These are phyloP conservation scores for Ustilago esculenta DNA, from an alignment of 1,284 basidiomycete genomes.

Conservation along the genomic window DNA sequence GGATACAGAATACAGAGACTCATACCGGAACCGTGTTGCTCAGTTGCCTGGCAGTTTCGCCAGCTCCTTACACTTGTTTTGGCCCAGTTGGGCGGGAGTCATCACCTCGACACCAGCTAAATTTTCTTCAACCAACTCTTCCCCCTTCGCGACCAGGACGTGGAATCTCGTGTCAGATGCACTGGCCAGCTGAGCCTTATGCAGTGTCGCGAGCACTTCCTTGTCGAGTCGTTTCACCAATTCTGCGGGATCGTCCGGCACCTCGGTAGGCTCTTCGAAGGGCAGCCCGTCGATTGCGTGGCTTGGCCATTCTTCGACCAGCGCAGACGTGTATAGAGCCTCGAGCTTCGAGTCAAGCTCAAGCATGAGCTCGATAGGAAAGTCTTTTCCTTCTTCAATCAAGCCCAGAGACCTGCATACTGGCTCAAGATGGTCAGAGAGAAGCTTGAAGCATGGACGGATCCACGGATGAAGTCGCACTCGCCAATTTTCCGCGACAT, in stretches of 20 bases:
- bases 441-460: constrained; percentile 23
- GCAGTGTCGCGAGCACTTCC: constrained; percentile 30
- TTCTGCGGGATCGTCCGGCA: constrained; percentile 23
- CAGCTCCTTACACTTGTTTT: constrained; percentile 11
- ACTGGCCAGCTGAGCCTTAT: constrained; percentile 12
- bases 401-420: constrained; percentile 26
- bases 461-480: constrained; percentile 40
- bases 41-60: constrained; percentile 25
- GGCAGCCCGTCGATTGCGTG: constrained; percentile 20
- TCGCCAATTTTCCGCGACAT: constrained; percentile 24
- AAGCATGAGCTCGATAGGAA: constrained; percentile 32
- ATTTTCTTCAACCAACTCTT: constrained; percentile 13
- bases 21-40: neutral
- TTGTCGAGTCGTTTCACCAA: constrained; percentile 31
- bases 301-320: constrained; percentile 21
- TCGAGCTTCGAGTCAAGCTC: constrained; percentile 36
- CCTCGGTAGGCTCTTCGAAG: constrained; percentile 36
- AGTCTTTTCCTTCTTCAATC: constrained; percentile 14
- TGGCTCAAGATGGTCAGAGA: constrained; percentile 29
- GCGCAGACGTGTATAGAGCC: constrained; percentile 7
- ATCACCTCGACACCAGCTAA: constrained; percentile 25
- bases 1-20: neutral
- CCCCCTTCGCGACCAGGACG: constrained; percentile 17
- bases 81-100: constrained; percentile 4
- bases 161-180: constrained; percentile 21